Evolutionary conservation across 306 rosid species (phyloP).

Genomic region (Mimosa bimucronata): DNA sequence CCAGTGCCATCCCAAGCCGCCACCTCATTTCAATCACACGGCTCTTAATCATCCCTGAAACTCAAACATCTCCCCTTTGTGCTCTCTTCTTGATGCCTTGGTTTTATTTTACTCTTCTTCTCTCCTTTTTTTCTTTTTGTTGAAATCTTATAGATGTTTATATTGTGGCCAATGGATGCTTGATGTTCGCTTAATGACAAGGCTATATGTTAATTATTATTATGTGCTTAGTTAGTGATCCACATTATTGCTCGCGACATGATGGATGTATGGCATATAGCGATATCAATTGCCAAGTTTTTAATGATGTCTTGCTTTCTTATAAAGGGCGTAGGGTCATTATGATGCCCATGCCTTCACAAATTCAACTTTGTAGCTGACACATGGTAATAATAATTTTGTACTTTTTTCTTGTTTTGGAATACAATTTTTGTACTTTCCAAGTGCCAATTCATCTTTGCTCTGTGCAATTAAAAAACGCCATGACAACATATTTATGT

Average conservation of each 20-base stretch:
- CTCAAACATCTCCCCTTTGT: slow-evolving; percentile 3
- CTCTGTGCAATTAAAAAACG: neutral
- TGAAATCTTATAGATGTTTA: slow-evolving; percentile 15
- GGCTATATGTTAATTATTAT: slow-evolving; percentile 11
- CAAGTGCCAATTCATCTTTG: neutral
- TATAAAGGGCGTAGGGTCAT: slow-evolving; percentile 10
- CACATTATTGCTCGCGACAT: slow-evolving; percentile 30
- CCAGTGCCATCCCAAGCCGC: slow-evolving; percentile 59
- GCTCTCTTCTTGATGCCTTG: slow-evolving; percentile 34
- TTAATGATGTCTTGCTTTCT: slow-evolving; percentile 28
- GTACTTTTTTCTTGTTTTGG: neutral
- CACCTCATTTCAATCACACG: slow-evolving; percentile 40
- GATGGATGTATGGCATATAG: slow-evolving; percentile 37
- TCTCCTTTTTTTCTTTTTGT: slow-evolving; percentile 9
- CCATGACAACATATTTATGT: neutral
- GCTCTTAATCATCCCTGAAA: slow-evolving; percentile 52
- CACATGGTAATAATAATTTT: neutral
- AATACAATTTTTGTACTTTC: neutral
- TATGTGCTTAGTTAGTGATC: slow-evolving; percentile 19
- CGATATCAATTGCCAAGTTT: slow-evolving; percentile 34
- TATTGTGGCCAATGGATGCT: slow-evolving; percentile 36
- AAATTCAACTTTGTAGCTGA: neutral
- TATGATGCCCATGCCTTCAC: neutral
- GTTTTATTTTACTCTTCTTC: slow-evolving; percentile 21
- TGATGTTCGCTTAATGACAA: slow-evolving; percentile 42